These are phyloP conservation scores for Hysterangium stoloniferum DNA, from an alignment of 768 basidiomycete genomes.

Conservation along the genomic window DNA sequence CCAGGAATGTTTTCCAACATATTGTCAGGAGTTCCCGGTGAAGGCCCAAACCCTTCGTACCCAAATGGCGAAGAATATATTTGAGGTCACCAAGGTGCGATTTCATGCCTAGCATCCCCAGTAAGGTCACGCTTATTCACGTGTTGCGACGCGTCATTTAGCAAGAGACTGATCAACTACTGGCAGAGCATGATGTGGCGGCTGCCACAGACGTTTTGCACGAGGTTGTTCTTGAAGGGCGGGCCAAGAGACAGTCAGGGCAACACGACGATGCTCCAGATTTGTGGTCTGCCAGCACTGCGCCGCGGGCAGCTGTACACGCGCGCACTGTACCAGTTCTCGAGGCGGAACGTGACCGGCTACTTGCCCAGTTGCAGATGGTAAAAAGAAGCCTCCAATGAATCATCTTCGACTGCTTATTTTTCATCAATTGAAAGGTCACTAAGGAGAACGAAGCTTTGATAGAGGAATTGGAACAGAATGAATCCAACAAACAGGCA, in stretches of 20 bases:
- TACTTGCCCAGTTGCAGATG: slow-evolving; percentile 30
- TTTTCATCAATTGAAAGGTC: slow-evolving; percentile 32
- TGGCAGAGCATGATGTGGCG: slow-evolving; percentile 57
- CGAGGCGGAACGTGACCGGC: slow-evolving; percentile 31
- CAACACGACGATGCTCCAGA: slow-evolving; percentile 37
- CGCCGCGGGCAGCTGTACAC: slow-evolving; percentile 53
- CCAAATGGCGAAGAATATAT: slow-evolving; percentile 59
- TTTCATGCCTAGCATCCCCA: not conserved
- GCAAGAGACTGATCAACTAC: slow-evolving; percentile 63
- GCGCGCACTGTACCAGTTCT: slow-evolving; percentile 59
- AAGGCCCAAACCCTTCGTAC: slow-evolving; percentile 52
- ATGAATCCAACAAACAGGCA: slow-evolving; percentile 36
- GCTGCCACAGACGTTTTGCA: slow-evolving; percentile 68
- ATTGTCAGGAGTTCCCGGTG: slow-evolving; percentile 36
- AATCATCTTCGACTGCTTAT: too few species aligned
- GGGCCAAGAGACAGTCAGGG: slow-evolving; percentile 42
- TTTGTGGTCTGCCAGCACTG: slow-evolving; percentile 56
- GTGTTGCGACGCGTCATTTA: slow-evolving; percentile 20
- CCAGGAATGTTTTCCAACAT: slow-evolving; percentile 54
- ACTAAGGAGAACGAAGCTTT: slow-evolving; percentile 47
- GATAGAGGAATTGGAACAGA: slow-evolving; percentile 41
- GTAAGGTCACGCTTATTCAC: not conserved
- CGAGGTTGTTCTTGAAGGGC: slow-evolving; percentile 57
- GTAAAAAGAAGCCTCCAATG: slow-evolving; percentile 20
- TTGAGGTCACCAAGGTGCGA: slow-evolving; percentile 44